A percentile compares a stretch with the other conserved stretches of the same genome.
phyloP scores from a whole-genome alignment of 148 eudicot genomes.

The Rhododendron kiyosumense region DNA sequence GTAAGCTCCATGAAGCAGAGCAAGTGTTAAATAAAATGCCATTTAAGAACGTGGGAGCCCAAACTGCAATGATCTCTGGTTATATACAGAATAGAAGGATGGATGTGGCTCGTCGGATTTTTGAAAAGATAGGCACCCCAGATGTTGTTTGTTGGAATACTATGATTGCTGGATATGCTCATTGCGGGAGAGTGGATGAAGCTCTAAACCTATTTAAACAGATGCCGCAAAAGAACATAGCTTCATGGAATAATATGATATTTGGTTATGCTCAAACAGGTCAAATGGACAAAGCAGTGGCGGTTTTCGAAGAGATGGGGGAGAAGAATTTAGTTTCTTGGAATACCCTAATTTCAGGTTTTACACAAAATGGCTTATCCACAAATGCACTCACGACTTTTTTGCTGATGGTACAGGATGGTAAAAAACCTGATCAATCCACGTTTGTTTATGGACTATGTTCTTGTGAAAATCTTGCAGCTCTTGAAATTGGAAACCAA shows the following conservation, averaged over 20 bases:
- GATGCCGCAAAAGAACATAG: slow-evolving; percentile 34
- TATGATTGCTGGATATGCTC: slow-evolving; percentile 48
- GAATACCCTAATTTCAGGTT: slow-evolving; percentile 25
- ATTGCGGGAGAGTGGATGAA: slow-evolving; percentile 42
- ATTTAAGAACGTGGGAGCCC: slow-evolving; percentile 14
- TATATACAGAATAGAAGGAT: slow-evolving; percentile 29
- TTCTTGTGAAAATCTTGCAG: slow-evolving; percentile 17
- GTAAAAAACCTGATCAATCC: slow-evolving; percentile 14
- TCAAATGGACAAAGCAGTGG: slow-evolving; percentile 28
- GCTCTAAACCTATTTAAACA: slow-evolving; percentile 31
- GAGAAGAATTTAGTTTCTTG: slow-evolving; percentile 18
- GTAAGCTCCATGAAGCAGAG: slow-evolving; percentile 13
- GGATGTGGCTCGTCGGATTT: slow-evolving; percentile 32
- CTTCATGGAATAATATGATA: slow-evolving; percentile 49
- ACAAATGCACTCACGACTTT: slow-evolving; percentile 27
- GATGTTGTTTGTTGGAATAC: slow-evolving; percentile 46
- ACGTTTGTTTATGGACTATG: slow-evolving; percentile 11
- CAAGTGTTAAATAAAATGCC: slow-evolving; percentile 16
- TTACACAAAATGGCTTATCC: slow-evolving; percentile 40
- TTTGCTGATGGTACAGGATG: slow-evolving; percentile 6
- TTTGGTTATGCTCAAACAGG: slow-evolving; percentile 42
- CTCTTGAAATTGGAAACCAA: slow-evolving; percentile 16
- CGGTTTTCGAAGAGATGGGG: slow-evolving; percentile 24
- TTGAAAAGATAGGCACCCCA: slow-evolving; percentile 34
- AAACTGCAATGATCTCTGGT: slow-evolving; percentile 43